These are phyloP conservation scores for Botrytis fragariae DNA, from an alignment of 2,329 filamentous ascomycete genomes.

Conservation along the genomic window DNA sequence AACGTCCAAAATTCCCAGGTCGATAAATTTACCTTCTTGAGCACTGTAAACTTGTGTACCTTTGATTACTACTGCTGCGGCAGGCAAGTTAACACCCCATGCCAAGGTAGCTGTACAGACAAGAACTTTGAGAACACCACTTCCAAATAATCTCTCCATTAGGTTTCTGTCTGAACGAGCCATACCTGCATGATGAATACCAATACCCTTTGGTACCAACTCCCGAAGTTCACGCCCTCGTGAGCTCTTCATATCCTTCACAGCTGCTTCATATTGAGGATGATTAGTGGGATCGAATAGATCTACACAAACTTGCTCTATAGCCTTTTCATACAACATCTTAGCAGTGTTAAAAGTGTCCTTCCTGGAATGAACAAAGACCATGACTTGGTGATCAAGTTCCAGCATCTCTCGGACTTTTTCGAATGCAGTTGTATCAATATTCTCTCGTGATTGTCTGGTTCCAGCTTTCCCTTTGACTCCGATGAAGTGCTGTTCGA, in stretches of 20 bases:
- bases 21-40: conserved; percentile 93
- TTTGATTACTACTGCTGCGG: conserved; percentile 95
- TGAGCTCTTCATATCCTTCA: conserved; percentile 81
- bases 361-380: conserved; percentile 95
- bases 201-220: conserved; percentile 83
- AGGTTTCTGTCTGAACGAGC: conserved; percentile 88
- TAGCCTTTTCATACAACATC: conserved; percentile 80
- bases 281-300: conserved; percentile 80
- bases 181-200: conserved; percentile 97
- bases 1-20: conserved; percentile 93
- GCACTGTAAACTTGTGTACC: conserved; percentile 72
- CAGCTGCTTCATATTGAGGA: conserved; percentile 74
- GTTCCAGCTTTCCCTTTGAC: conserved; percentile 86
- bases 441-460: conserved; percentile 80
- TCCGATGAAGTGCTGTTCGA: conserved; percentile 96
- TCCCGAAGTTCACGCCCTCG: conserved; percentile 86
- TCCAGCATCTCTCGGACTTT: conserved; percentile 94
- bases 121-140: conserved; percentile 92
- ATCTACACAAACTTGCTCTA: conserved; percentile 74
- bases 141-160: conserved; percentile 87
- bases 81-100: conserved; percentile 98
- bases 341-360: conserved; percentile 89
- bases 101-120: conserved; percentile 97
- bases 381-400: conserved; percentile 95
- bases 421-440: conserved; percentile 84